Conservation (phyloP, 306 rosid genomes). For the Alnus rubra region DNA sequence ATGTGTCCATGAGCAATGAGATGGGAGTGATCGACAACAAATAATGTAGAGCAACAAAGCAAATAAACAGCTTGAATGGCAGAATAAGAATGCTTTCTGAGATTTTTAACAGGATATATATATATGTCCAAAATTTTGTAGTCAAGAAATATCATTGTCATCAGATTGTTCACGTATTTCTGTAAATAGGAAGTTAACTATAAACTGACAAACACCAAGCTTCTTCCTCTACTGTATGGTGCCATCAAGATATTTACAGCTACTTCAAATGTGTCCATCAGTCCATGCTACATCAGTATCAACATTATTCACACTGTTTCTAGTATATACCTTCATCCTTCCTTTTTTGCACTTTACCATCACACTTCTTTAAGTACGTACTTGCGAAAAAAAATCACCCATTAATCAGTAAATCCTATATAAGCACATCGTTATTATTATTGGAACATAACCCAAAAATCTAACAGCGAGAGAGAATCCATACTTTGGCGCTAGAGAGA, state of each 20-base stretch:
- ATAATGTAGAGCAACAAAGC: too few species aligned
- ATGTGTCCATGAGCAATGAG: neutral
- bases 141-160: too few species aligned
- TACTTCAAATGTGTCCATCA: neutral
- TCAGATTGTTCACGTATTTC: neutral
- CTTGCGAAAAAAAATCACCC: neutral
- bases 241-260: neutral
- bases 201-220: neutral
- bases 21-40: neutral
- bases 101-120: neutral
- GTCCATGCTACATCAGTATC: neutral
- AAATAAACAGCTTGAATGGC: neutral
- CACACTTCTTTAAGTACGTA: neutral
- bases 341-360: neutral
- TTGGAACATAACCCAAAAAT: neutral
- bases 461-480: conserved; percentile 5
- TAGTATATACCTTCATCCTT: neutral
- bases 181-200: neutral
- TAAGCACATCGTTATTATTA: too few species aligned
- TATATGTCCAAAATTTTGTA: too few species aligned
- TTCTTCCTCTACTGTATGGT: neutral
- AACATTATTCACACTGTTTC: neutral
- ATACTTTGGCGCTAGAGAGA: conserved; percentile 67
- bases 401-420: neutral
- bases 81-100: neutral